Evolutionary conservation across 495 filamentous ascomycete species (phyloP).

Genomic region (Penicillium odoratum): DNA sequence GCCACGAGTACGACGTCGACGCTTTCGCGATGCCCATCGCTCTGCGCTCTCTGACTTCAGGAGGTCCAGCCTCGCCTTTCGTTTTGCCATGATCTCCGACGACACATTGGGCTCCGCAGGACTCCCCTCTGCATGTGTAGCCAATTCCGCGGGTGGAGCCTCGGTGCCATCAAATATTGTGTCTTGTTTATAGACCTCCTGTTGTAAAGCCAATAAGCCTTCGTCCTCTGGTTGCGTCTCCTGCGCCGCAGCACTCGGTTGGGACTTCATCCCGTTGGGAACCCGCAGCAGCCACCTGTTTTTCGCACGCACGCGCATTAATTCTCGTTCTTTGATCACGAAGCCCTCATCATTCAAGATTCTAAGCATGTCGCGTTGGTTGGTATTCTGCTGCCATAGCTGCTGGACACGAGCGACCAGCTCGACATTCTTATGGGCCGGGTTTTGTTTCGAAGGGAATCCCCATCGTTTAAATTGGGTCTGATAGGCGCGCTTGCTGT

Average conservation of each 20-base stretch:
- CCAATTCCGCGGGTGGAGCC: constrained; percentile 21
- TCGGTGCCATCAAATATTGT: constrained; percentile 28
- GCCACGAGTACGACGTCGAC: constrained; percentile 67
- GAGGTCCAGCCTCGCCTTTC: constrained; percentile 54
- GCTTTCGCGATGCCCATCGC: constrained; percentile 63
- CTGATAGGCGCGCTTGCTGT: constrained; percentile 72
- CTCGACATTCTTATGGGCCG: constrained; percentile 62
- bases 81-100: constrained; percentile 54
- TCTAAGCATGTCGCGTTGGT: constrained; percentile 70
- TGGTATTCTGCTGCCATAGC: constrained; percentile 73
- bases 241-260: constrained; percentile 21
- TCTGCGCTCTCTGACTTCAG: constrained; percentile 65
- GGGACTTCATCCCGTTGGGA: constrained; percentile 55
- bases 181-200: constrained; percentile 43
- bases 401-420: constrained; percentile 68
- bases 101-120: constrained; percentile 42
- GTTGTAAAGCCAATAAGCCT: constrained; percentile 41
- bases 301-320: constrained; percentile 64
- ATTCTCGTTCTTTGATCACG: constrained; percentile 65
- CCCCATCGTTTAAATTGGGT: constrained; percentile 74
- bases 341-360: constrained; percentile 70
- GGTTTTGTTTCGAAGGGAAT: constrained; percentile 72
- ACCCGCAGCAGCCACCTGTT: constrained; percentile 65
- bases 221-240: constrained; percentile 38
- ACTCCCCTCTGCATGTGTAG: constrained; percentile 7